A percentile compares a stretch with the other conserved stretches of the same genome.
These are phyloP conservation scores for Fusarium ramigenum DNA, from an alignment of 2,329 filamentous ascomycete genomes.

Conservation along the genomic window DNA sequence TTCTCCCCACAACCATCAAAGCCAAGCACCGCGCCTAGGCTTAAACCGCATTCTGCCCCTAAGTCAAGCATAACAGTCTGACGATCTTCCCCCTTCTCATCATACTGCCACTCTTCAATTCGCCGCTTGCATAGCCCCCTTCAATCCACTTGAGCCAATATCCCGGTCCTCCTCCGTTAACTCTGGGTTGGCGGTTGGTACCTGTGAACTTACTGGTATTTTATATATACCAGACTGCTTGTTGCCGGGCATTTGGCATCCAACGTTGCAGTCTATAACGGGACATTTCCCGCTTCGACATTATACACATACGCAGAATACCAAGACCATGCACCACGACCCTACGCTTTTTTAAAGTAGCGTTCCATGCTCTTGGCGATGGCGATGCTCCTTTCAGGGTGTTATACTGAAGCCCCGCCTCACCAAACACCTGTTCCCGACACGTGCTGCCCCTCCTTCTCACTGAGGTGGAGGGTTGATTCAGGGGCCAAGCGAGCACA, in stretches of 20 bases:
- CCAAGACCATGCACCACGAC: background rate
- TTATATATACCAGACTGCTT: background rate
- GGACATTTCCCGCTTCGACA: background rate
- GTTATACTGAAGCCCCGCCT: constrained; percentile 26
- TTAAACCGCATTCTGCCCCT: constrained; percentile 40
- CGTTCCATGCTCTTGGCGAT: constrained; percentile 4
- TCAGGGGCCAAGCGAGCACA: constrained; percentile 20
- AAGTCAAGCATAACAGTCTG: constrained; percentile 36
- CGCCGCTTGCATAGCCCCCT: constrained; percentile 32
- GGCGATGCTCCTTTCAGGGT: constrained; percentile 3
- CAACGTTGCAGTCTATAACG: background rate
- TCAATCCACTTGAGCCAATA: constrained; percentile 34
- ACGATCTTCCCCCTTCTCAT: constrained; percentile 41
- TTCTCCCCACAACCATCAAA: constrained; percentile 37
- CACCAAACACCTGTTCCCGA: constrained; percentile 12
- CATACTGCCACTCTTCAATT: constrained; percentile 40
- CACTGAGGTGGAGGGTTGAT: constrained; percentile 20
- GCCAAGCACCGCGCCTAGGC: constrained; percentile 41
- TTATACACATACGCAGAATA: background rate
- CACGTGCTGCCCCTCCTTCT: constrained; percentile 32
- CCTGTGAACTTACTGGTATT: background rate
- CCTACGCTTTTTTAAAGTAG: background rate
- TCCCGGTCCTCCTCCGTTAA: constrained; percentile 30
- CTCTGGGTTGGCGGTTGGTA: constrained; percentile 17
- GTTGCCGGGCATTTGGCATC: background rate